phyloP scores from a whole-genome alignment of 2,329 filamentous ascomycete species.

The Monosporascus sp. region DNA sequence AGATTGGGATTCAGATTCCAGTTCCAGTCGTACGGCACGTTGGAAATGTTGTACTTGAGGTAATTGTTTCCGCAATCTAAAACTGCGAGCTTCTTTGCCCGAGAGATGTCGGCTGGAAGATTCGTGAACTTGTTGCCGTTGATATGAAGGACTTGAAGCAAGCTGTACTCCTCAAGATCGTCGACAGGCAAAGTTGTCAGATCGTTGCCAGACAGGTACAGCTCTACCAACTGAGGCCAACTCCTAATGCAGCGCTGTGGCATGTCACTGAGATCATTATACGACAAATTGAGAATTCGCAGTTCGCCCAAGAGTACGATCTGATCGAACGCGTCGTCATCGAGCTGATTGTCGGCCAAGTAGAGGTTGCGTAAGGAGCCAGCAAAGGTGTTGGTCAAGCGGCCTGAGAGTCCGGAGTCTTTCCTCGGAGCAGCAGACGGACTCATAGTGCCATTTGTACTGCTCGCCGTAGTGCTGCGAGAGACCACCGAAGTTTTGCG shows the following conservation, averaged over 20 bases:
- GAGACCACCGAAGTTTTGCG: conserved; percentile 82
- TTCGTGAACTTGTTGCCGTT: conserved; percentile 99
- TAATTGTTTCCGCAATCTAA: conserved; percentile 93
- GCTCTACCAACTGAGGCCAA: conserved; percentile 84
- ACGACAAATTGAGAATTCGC: conserved; percentile 85
- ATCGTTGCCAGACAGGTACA: conserved; percentile 94
- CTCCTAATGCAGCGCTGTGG: conserved; percentile 81
- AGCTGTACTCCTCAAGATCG: conserved; percentile 84
- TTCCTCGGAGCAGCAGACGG: conserved; percentile 61
- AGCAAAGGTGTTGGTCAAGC: conserved; percentile 81
- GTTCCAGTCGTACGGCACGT: conserved; percentile 99
- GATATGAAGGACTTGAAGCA: conserved; percentile 85
- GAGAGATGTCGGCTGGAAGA: conserved; percentile 88
- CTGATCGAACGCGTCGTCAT: conserved; percentile 94
- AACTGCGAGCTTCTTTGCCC: conserved; percentile 86
- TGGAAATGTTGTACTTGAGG: conserved; percentile 97
- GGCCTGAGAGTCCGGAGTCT: conserved; percentile 80
- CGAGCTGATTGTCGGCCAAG: conserved; percentile 87
- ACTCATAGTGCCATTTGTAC: conserved; percentile 44
- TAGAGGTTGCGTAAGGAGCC: conserved; percentile 79
- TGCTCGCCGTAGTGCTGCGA: conserved; percentile 45
- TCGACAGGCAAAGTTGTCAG: conserved; percentile 87
- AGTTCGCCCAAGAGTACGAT: conserved; percentile 77
- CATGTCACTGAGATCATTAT: conserved; percentile 91
- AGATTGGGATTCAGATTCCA: conserved; percentile 98